Evolutionary conservation across 129 eudicot species (phyloP), one percentile per base, ranked within the genome.

Genomic region (Escallonia rubra): DNA sequence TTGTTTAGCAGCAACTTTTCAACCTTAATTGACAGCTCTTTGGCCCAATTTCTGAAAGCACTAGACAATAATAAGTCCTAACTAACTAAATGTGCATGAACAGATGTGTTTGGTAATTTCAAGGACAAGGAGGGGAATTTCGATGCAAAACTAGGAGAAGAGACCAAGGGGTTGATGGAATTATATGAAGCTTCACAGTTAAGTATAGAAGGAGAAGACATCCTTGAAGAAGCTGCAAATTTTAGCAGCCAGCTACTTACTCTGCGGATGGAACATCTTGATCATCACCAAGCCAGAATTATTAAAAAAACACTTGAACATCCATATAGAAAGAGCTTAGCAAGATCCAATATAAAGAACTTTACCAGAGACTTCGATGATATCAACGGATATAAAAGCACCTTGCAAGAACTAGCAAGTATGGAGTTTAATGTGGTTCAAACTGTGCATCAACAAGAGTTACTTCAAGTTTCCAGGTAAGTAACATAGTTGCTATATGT

Each of bases 111-210:
- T 49, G 43, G 14, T 10, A 40, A 47, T 8, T 82, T 82, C 72
- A 66, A 51, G 68, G 63, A 65, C 48, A 39, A 76, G 16, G 63
- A 76, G 10, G 79, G 76, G 52, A 73, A 38, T 13, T 73, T 77
- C 55, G 65, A 10, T 57, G n/a, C 8, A 46, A 39, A 52, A 23
- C 43, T 73, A 15, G 42, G 66, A 8, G 16, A 59, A 42, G 76
- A 73, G 39, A 46, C 66, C 6, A 57, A 57, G 11, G 80, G 82
- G n/a, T 65, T 81, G 65, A 59, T 76, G 82, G 74, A 58, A 41
- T 74, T 76, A 64, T 77, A 66, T n/a, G 86, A 81, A 77, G 86
- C 86, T 40, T 77, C 82, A 43, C 79, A 72, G n/a, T 56, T 76
- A n/a, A 38, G 73, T 34, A 48, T 73, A 46, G 59, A 73, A 56